These are phyloP conservation scores for Plasmodium adleri DNA, from an alignment of 169 alveolate species.

Conservation along the genomic window DNA sequence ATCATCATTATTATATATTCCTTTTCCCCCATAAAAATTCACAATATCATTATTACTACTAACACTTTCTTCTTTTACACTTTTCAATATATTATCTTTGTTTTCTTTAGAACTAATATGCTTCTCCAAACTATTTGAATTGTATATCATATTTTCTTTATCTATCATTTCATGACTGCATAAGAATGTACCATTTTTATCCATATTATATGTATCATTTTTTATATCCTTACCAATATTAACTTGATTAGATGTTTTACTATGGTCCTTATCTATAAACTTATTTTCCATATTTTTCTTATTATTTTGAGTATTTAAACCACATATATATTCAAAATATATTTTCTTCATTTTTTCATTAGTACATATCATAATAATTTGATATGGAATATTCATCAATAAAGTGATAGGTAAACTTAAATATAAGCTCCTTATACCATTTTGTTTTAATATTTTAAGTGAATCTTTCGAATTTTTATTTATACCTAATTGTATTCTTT, in stretches of 20 bases:
- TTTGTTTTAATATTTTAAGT: constrained; percentile 84
- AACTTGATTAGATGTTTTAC: not conserved
- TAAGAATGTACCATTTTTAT: not conserved
- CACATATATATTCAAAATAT: constrained; percentile 58
- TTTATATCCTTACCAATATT: not conserved
- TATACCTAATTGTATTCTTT: constrained; percentile 94
- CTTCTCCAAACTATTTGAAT: too few species aligned
- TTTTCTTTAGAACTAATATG: too few species aligned
- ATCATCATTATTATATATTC: not conserved
- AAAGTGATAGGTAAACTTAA: constrained; percentile 95
- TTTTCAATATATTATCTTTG: not conserved
- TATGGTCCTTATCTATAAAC: not conserved
- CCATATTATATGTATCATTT: not conserved
- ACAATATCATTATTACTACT: constrained; percentile 4
- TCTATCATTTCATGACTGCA: too few species aligned
- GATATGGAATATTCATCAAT: constrained; percentile 96
- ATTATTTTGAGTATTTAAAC: not conserved
- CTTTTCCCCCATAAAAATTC: not conserved
- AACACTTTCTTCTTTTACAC: not conserved
- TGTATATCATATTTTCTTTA: too few species aligned
- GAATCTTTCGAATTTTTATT: constrained; percentile 75
- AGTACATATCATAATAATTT: constrained; percentile 92
- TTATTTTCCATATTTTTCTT: constrained; percentile 24
- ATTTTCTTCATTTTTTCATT: constrained; percentile 93
- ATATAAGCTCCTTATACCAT: constrained; percentile 93